phyloP scores from a whole-genome alignment of 2,329 filamentous ascomycete genomes.

The Trichoderma aggressivum region DNA sequence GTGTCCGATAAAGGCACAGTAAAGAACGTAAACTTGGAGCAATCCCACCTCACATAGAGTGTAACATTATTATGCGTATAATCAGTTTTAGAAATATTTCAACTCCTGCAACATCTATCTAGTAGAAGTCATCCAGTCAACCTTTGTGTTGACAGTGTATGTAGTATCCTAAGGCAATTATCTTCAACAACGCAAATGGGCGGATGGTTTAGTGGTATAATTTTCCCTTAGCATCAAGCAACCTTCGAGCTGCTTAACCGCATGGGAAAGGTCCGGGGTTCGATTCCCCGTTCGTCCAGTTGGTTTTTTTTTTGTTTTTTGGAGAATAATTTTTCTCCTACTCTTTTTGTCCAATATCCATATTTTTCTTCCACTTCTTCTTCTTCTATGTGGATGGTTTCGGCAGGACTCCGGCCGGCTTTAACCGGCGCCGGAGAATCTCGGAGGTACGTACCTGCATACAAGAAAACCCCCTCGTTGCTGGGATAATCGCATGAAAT shows the following conservation, averaged over 20 bases:
- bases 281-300: constrained; percentile 22
- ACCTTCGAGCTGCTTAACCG: background rate
- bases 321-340: background rate
- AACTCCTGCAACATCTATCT: background rate
- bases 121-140: background rate
- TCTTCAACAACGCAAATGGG: constrained; percentile 16
- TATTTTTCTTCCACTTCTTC: background rate
- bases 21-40: background rate
- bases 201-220: constrained; percentile 20
- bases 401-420: background rate
- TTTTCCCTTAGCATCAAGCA: constrained; percentile 18
- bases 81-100: background rate
- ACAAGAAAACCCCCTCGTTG: background rate
- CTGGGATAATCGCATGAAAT: background rate
- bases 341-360: background rate
- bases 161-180: rapidly evolving
- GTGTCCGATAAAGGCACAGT: background rate
- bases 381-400: background rate
- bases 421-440: background rate
- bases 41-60: background rate
- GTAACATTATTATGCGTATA: background rate
- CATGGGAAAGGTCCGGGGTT: constrained; percentile 22
- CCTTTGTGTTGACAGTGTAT: background rate
- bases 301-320: background rate
- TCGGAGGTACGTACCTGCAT: constrained; percentile 2